Base-by-base conservation (phyloP, 2,329 filamentous ascomycete species). In the Davidsoniella virescens region DNA sequence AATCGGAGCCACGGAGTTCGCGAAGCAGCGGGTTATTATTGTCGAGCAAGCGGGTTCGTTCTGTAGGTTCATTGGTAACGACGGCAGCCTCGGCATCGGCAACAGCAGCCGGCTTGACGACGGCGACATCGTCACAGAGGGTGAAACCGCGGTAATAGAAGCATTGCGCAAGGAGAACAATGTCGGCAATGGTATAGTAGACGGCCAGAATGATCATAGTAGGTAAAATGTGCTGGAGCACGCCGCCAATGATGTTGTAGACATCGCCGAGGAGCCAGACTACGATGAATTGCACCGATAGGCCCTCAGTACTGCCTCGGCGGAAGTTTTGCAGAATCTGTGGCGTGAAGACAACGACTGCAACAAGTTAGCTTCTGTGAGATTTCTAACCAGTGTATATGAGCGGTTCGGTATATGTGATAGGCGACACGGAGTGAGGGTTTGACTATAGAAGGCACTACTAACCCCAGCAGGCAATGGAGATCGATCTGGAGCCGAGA, bases 301-400 rank as follows among this genome's bases (percentile, higher is more conserved):
- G 72, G 2, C 87, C 90, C 62, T 95, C 87, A 52, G 87, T 86
- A 39, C 84, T 93, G 56, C 77, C 70, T 51, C 87, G 78, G 55
- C 80, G 81, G 67, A 94, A 95, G 62, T 95, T 95, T 61, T 94
- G 87, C 58, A 94, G 82, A 58, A 98, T 95, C 59, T 98, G 92
- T 2, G 92, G 92, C 1, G 87, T 92, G 68, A 95, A 98, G 52
- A 98, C 92, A 36, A 96, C 86, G 52, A 96, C 84, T 67, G 52
- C 26, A 12, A 5, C 3, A 40, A 12, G 18, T 40, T 40, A 40
- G 38, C 38, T 40, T 40, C 38, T 40, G 4, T 2, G 8, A 8
- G 14, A 14, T 18, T 40, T n/a, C 38, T 8, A 8, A 41, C 44
- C n/a, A n/a, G 25, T 5, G 41, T 54, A 33, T 12, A 40, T 40